Evolutionary conservation across 1,139 yeast species (phyloP).

Genomic region (Candida sanyaensis): DNA sequence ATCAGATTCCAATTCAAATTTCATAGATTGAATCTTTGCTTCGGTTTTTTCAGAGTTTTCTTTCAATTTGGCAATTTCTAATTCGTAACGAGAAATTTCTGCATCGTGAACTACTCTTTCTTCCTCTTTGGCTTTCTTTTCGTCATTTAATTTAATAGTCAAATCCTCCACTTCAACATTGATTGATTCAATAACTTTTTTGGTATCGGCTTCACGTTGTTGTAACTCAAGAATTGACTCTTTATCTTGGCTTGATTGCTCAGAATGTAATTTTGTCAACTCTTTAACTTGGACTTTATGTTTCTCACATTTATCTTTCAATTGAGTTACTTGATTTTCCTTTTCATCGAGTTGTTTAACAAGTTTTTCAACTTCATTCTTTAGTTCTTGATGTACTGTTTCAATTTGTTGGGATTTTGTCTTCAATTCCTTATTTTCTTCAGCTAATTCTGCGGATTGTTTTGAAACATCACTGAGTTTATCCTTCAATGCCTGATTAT

Average conservation of each 20-base stretch:
- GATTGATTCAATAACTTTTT: not conserved
- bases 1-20: slow-evolving; percentile 9
- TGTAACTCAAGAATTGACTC: not conserved
- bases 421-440: not conserved
- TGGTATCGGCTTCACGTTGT: not conserved
- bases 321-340: slow-evolving; percentile 1
- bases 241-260: not conserved
- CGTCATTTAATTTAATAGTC: slow-evolving; percentile 2
- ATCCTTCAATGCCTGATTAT: slow-evolving; percentile 1
- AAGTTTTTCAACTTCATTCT: not conserved
- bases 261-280: not conserved
- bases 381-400: not conserved
- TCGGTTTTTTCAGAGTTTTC: not conserved
- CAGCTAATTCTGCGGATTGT: not conserved
- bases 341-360: slow-evolving; percentile 1
- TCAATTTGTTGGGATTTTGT: not conserved
- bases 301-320: not conserved
- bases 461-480: not conserved
- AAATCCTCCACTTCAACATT: slow-evolving; percentile 4
- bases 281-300: not conserved
- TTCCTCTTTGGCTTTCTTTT: not conserved
- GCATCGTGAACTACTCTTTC: not conserved
- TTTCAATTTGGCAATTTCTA: not conserved
- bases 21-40: slow-evolving; percentile 3
- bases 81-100: not conserved